phyloP scores from a whole-genome alignment of 441 rosid species.

The Syzygium malaccense region DNA sequence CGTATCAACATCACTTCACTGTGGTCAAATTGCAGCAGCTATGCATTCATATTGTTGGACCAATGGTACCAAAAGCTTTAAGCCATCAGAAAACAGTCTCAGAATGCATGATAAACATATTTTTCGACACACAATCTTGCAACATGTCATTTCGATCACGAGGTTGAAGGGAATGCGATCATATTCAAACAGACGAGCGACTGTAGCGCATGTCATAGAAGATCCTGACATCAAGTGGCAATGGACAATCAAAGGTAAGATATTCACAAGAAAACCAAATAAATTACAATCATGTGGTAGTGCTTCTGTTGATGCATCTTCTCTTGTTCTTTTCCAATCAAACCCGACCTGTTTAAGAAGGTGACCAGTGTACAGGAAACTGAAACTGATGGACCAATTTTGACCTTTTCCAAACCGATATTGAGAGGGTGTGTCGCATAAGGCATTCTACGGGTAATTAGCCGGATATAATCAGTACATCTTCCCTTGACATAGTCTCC shows the following conservation, averaged over 20 bases:
- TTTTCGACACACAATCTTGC: background rate
- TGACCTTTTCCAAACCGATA: background rate
- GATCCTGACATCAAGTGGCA: background rate
- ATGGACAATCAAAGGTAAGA: background rate
- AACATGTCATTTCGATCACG: background rate
- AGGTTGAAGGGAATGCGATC: background rate
- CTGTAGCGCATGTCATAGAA: background rate
- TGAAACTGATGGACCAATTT: background rate
- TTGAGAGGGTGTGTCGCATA: background rate
- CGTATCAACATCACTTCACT: background rate
- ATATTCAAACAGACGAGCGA: background rate
- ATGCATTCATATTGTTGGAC: background rate
- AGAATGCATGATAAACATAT: background rate
- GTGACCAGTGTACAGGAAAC: background rate
- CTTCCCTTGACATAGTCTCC: background rate
- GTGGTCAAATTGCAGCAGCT: background rate
- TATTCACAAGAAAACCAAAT: background rate
- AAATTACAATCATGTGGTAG: background rate
- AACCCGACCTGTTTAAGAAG: background rate
- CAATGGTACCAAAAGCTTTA: background rate
- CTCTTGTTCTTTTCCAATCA: background rate
- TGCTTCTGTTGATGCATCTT: background rate
- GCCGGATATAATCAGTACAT: background rate
- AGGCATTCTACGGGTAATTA: background rate
- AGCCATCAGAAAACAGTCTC: background rate